These are phyloP conservation scores for Helminthosporium solani DNA, from an alignment of 2,329 filamentous ascomycete genomes.

Conservation along the genomic window DNA sequence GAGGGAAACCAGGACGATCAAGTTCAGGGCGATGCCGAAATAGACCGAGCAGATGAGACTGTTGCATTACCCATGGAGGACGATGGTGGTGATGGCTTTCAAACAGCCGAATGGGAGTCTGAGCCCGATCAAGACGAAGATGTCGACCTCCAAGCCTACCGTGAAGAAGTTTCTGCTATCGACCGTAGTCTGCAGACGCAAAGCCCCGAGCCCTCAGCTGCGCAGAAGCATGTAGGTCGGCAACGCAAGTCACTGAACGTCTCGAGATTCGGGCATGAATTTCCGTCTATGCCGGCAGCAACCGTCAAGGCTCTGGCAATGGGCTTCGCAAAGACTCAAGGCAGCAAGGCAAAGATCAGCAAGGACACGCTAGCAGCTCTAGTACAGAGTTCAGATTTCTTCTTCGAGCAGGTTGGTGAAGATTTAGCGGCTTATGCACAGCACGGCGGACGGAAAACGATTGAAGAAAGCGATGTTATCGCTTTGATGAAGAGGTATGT, in stretches of 20 bases:
- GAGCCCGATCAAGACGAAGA: slow-evolving; percentile 28
- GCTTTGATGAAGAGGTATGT: slow-evolving; percentile 79
- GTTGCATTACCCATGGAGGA: slow-evolving; percentile 34
- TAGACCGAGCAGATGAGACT: slow-evolving; percentile 20
- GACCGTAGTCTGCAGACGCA: slow-evolving; percentile 36
- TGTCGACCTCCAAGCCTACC: slow-evolving; percentile 34
- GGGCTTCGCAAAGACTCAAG: slow-evolving; percentile 67
- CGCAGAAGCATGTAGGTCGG: slow-evolving; percentile 24
- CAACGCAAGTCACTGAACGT: slow-evolving; percentile 55
- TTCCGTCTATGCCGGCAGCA: slow-evolving; percentile 70
- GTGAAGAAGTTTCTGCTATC: slow-evolving; percentile 37
- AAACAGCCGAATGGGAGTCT: slow-evolving; percentile 35
- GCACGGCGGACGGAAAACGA: slow-evolving; percentile 79
- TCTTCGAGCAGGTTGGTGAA: slow-evolving; percentile 83
- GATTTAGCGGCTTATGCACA: slow-evolving; percentile 77
- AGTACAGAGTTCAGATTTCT: slow-evolving; percentile 83
- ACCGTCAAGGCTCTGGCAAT: slow-evolving; percentile 73
- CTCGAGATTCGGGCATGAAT: slow-evolving; percentile 72
- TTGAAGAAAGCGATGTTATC: slow-evolving; percentile 81
- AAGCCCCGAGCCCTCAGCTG: slow-evolving; percentile 20
- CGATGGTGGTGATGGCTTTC: slow-evolving; percentile 16
- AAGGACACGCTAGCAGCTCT: slow-evolving; percentile 74
- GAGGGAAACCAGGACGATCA: slow-evolving; percentile 25
- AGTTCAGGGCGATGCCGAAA: slow-evolving; percentile 20
- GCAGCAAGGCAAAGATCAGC: slow-evolving; percentile 67